A percentile compares a stretch with the other conserved stretches of the same genome.
These are phyloP conservation scores for Leccinum barrowsii DNA, from an alignment of 768 basidiomycete species.

Conservation along the genomic window DNA sequence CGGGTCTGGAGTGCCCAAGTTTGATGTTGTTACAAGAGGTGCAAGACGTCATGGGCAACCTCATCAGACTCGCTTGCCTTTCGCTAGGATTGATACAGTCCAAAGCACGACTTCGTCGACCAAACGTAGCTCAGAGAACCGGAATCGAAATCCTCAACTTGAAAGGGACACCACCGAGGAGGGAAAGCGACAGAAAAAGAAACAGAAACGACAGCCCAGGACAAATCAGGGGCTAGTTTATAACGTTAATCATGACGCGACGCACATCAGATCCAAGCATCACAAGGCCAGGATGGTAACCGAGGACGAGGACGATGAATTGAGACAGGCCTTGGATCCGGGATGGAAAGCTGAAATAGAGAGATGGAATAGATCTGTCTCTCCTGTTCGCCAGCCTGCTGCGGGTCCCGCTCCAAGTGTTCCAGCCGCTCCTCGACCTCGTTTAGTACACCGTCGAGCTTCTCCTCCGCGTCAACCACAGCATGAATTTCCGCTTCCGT, in stretches of 20 bases:
- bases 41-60: conserved; percentile 31
- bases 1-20: conserved; percentile 9
- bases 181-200: conserved; percentile 21
- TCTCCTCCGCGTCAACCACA: conserved; percentile 2
- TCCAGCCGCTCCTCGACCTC: conserved; percentile 9
- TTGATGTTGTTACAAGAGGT: conserved; percentile 40
- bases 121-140: conserved; percentile 8
- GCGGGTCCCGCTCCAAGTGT: conserved; percentile 2
- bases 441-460: conserved; percentile 12
- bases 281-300: conserved; percentile 33
- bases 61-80: conserved; percentile 41
- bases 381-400: conserved; percentile 12
- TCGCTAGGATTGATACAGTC: conserved; percentile 18
- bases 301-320: conserved; percentile 42
- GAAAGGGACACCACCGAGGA: conserved; percentile 6
- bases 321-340: conserved; percentile 41
- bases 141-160: conserved; percentile 6
- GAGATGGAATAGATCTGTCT: conserved; percentile 28
- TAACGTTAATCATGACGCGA: conserved; percentile 35
- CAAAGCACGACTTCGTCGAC: conserved; percentile 6
- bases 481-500: conserved; percentile 11
- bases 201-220: conserved; percentile 26
- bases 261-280: conserved; percentile 35
- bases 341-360: conserved; percentile 31
- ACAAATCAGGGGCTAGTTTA: conserved; percentile 34